A percentile compares a stretch with the other conserved stretches of the same genome.
Evolutionary conservation across 495 filamentous ascomycete genomes (phyloP).

Genomic region (Glonium stellatum): DNA sequence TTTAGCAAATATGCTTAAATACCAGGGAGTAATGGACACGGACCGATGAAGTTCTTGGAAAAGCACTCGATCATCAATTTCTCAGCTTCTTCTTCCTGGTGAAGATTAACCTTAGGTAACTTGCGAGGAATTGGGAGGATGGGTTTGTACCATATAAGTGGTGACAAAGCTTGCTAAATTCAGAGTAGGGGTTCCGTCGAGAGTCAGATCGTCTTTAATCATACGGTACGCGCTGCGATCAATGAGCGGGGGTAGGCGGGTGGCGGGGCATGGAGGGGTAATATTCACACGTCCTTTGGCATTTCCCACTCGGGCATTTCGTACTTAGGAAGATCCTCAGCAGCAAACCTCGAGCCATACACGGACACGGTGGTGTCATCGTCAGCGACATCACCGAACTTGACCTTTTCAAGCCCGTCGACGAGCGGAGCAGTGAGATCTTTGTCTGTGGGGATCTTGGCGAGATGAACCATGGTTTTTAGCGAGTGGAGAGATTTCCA

Average conservation of each 20-base stretch:
- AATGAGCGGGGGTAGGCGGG: not conserved
- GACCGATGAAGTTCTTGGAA: constrained; percentile 75
- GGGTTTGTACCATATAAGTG: constrained; percentile 66
- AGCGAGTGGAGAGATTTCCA: not conserved
- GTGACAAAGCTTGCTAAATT: constrained; percentile 77
- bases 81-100: constrained; percentile 78
- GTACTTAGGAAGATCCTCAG: constrained; percentile 65
- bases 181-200: constrained; percentile 53
- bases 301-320: constrained; percentile 80
- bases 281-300: constrained; percentile 23
- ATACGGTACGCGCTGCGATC: constrained; percentile 65
- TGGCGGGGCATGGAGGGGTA: constrained; percentile 51
- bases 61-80: constrained; percentile 84
- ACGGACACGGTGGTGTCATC: constrained; percentile 67
- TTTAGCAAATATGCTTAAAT: not conserved
- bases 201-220: constrained; percentile 88
- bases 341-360: constrained; percentile 77
- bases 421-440: constrained; percentile 36
- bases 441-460: constrained; percentile 47
- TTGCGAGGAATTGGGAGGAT: not conserved
- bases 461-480: constrained; percentile 63
- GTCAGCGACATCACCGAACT: constrained; percentile 44
- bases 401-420: constrained; percentile 43
- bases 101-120: constrained; percentile 2
- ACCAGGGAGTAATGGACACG: not conserved